These are phyloP conservation scores for Spinellus fusiger DNA, from an alignment of 192 early-diverging fungal species.

Conservation along the genomic window DNA sequence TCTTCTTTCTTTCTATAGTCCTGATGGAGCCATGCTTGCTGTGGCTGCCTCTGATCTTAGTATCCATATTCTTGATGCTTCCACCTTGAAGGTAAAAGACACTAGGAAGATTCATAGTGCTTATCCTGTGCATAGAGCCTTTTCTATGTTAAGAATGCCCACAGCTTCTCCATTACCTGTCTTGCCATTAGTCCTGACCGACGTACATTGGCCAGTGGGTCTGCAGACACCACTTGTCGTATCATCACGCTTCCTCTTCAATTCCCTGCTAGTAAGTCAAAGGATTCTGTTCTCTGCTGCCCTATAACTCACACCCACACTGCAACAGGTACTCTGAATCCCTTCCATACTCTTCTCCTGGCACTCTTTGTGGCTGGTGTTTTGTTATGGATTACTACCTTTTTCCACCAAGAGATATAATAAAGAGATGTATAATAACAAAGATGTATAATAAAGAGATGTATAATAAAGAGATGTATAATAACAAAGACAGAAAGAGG, in stretches of 20 bases:
- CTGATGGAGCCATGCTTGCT: slow-evolving; percentile 62
- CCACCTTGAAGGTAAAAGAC: slow-evolving; percentile 24
- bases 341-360: slow-evolving; percentile 15
- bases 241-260: slow-evolving; percentile 53
- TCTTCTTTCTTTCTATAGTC: slow-evolving; percentile 34
- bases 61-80: slow-evolving; percentile 60
- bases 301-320: neutral
- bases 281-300: neutral
- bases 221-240: slow-evolving; percentile 71
- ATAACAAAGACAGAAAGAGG: no score
- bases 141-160: slow-evolving; percentile 53
- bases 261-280: slow-evolving; percentile 11
- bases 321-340: slow-evolving; percentile 6
- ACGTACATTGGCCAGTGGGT: slow-evolving; percentile 69
- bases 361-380: slow-evolving; percentile 7
- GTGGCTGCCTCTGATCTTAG: slow-evolving; percentile 70
- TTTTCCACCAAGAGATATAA: no score
- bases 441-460: no score
- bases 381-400: neutral
- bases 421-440: no score
- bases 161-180: slow-evolving; percentile 33
- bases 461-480: no score
- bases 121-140: slow-evolving; percentile 33
- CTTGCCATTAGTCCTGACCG: slow-evolving; percentile 65
- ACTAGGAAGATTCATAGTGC: neutral